These are phyloP conservation scores for Orbilia ellipsospora DNA, from an alignment of 2,329 filamentous ascomycete species.

Conservation along the genomic window DNA sequence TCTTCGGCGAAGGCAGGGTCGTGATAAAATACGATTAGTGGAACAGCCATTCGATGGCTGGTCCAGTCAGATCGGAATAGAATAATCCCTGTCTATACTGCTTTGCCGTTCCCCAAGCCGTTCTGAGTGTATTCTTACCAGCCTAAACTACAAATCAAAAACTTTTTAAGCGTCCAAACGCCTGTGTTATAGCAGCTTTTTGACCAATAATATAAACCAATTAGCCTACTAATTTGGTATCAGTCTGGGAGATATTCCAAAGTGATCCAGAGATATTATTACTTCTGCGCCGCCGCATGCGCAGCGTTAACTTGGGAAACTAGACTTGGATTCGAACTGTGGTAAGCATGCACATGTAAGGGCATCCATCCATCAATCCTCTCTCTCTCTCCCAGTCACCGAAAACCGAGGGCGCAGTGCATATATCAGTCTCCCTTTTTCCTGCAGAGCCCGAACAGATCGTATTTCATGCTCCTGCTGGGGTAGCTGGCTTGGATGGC, in stretches of 20 bases:
- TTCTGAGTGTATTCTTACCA: slow-evolving; percentile 6
- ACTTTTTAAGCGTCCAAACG: background rate
- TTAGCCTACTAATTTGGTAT: background rate
- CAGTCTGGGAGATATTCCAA: slow-evolving; percentile 2
- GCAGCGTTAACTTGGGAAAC: too few species aligned
- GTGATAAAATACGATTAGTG: slow-evolving; percentile 18
- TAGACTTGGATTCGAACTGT: too few species aligned
- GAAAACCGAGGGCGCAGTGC: background rate
- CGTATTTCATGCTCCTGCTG: slow-evolving; percentile 1
- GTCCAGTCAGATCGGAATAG: slow-evolving; percentile 43
- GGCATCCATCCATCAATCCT: background rate
- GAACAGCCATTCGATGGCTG: slow-evolving; percentile 15
- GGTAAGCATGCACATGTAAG: background rate
- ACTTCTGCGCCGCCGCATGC: too few species aligned
- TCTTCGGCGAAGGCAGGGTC: slow-evolving; percentile 36
- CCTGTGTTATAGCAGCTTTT: background rate
- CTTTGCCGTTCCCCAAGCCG: background rate
- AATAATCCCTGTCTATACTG: slow-evolving; percentile 26
- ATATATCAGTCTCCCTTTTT: background rate
- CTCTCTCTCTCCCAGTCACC: background rate
- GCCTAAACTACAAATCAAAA: slow-evolving; percentile 10
- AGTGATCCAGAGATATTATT: too few species aligned
- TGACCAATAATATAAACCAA: background rate
- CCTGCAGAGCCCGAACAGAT: background rate
- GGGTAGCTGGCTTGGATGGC: slow-evolving; percentile 8